Evolutionary conservation across 345 rosid genomes (phyloP), one percentile per base, ranked within the genome.

Genomic region (Lepidium sativum): DNA sequence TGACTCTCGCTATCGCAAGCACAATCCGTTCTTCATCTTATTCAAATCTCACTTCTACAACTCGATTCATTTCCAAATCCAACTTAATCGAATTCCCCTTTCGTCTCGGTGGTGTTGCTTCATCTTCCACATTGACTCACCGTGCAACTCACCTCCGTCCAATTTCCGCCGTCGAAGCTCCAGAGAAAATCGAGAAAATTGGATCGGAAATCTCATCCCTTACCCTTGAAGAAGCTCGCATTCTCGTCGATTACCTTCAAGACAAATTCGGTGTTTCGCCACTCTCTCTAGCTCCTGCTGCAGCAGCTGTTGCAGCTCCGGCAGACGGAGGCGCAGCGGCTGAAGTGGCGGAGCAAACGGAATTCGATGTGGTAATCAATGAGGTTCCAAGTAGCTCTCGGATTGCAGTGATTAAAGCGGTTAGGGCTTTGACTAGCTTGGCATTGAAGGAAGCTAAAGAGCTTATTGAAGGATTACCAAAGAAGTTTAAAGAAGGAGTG

Each of bases 361-460:
- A 91, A 60, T 88, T 91, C 70, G 96, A 88, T 60, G 92, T 88
- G 54, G 68, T 80, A 16, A 88, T 92, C 47, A 79, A 85, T 9
- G 98, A 86, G 9, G 98, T 92, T 11, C 95, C 95, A 2, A 79
- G 80, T 57, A 85, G 65, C 53, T 76, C 78, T 0, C 90, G 96
- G 76, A 88, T 92, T 3, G 72, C 84, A 8, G 98, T 85, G 76
- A 92, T 92, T 42, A 88, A 92, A 76, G 82, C 95, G 6, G 90
- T 88, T 10, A 80, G 95, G 84, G 83, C 74, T 15, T 47, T 82
- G 76, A 86, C 96, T 21, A 88, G 63, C 77, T 76, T 92, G 87
- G 92, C 90, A 0, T 75, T 92, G 75, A 88, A 92, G 76, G 98
- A 92, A 59, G 96, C 98, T 1, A 88, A 92, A 43, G 98, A 88